phyloP scores from a whole-genome alignment of 2,329 filamentous ascomycete genomes.

The Macrophomina phaseolina region DNA sequence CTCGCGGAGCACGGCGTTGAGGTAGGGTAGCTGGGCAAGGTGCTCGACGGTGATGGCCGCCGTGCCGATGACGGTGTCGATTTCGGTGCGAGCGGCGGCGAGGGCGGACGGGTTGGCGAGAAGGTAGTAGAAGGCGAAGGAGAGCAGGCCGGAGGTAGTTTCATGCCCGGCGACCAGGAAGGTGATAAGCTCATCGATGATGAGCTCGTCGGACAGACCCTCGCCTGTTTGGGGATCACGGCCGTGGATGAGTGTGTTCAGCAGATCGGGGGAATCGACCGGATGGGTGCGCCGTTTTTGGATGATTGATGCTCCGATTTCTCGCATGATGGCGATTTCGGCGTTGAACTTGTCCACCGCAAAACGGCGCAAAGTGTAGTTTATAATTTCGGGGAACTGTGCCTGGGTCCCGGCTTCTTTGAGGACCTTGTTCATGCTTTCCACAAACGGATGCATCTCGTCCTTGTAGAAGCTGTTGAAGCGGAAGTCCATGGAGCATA shows the following conservation, averaged over 20 bases:
- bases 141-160: slow-evolving; percentile 68
- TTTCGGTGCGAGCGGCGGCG: slow-evolving; percentile 4
- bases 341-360: slow-evolving; percentile 62
- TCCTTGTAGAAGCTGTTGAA: slow-evolving; percentile 78
- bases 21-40: slow-evolving; percentile 62
- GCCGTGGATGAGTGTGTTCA: slow-evolving; percentile 72
- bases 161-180: slow-evolving; percentile 30
- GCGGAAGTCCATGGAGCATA: slow-evolving; percentile 73
- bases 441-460: slow-evolving; percentile 71
- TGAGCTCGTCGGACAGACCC: slow-evolving; percentile 10
- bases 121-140: slow-evolving; percentile 69
- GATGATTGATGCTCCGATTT: slow-evolving; percentile 58
- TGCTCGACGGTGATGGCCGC: slow-evolving; percentile 65
- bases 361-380: slow-evolving; percentile 31
- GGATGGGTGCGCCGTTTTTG: slow-evolving; percentile 62
- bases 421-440: slow-evolving; percentile 70
- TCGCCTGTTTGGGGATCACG: slow-evolving; percentile 58
- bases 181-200: slow-evolving; percentile 28
- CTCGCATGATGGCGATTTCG: slow-evolving; percentile 48
- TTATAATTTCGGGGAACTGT: slow-evolving; percentile 48
- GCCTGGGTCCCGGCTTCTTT: slow-evolving; percentile 60
- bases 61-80: slow-evolving; percentile 1
- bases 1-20: slow-evolving; percentile 55
- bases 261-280: slow-evolving; percentile 66
- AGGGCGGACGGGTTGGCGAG: slow-evolving; percentile 53